Base-by-base conservation (phyloP, 2,329 filamentous ascomycete species). In the Mariannaea sp. region DNA sequence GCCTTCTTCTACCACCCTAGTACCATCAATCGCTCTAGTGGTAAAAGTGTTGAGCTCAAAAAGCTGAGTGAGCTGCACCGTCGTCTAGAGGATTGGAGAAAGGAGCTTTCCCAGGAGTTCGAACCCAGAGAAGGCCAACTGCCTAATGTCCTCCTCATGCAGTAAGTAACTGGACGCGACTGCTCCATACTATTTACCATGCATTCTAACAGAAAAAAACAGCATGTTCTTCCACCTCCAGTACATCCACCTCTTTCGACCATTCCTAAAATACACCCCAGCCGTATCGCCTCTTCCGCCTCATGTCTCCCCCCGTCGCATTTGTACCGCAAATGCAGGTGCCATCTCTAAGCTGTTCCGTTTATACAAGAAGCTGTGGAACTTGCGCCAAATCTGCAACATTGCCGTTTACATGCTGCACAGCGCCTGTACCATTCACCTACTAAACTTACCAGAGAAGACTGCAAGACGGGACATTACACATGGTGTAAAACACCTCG, bases 221-320 rank as follows among this genome's bases (percentile, higher is more conserved):
- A 97, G 92, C 75, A 97, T 97, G 92, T 96, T 97, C 73, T 96
- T 93, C 71, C 92, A 97, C 67, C 81, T 97, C 1, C 85, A 97
- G 40, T 96, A 95, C 68, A 96, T 97, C 55, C 92, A 97, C 67
- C 85, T 97, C 4, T 97, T 97, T 77, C 86, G 93, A 5, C 93
- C 94, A 0, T 97, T 97, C 68, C 80, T 97, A 44, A 96, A 94
- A 71, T 97, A 97, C 68, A 88, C 84, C 3, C 90, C 89, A 42
- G 77, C 83, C 6, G 87, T 86, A 1, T 96, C 92, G 1, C 93
- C 92, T 1, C 80, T 97, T 1, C 93, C 92, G 3, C 76, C 85
- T 2, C 91, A 96, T 65, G 89, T 97, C 14, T 97, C 92, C 7
- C 93, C 94, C 0, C 85, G 93, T 14, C 91, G 92, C 61, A 85